Evolutionary conservation across 495 filamentous ascomycete species (phyloP), one percentile per base, ranked within the genome.

Genomic region (Neurospora sp.): DNA sequence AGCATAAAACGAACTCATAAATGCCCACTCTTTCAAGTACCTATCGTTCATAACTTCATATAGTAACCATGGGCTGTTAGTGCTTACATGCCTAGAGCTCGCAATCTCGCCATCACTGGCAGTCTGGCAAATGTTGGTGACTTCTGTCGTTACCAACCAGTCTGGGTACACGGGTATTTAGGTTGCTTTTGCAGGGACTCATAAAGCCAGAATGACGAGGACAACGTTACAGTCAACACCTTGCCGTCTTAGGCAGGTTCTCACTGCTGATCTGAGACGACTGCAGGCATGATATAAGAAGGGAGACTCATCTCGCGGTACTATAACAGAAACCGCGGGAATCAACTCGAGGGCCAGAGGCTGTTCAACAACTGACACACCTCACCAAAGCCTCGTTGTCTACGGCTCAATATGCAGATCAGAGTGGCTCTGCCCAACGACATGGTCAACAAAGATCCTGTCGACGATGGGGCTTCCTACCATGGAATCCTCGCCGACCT

Each of bases 401-500:
- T 14, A 37, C 27, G 14, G 3, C 14, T 37, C 27, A 65, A 16
- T 37, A 65, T 65, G 53, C 27, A 65, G 8, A 35, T 65, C 22
- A 35, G 14, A 65, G 53, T 65, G 18, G 14, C 53, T 65, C 53
- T 35, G 3, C 27, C 27, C 2, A 65, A 8, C 53, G 53, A 65
- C 27, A 16, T 27, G 12, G 14, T 37, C 53, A 37, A 65, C 14
- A 18, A 14, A 65, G 2, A 65, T 7, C 6, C 27, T 65, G 14
- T 65, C 27, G 53, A 37, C 4, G 53, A 35, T 37, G 6, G 6
- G 12, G 31, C 22, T 65, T 65, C 53, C 1, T 65, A 37, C 27
- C 1, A 65, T 65, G 27, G 53, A 31, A 5, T 65, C 7, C 27
- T 65, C 27, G 75, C 84, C 14, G 72, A 70, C 22, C 76, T 86